Base-by-base conservation (phyloP, 768 basidiomycete species). In the Leccinum variicolor region DNA sequence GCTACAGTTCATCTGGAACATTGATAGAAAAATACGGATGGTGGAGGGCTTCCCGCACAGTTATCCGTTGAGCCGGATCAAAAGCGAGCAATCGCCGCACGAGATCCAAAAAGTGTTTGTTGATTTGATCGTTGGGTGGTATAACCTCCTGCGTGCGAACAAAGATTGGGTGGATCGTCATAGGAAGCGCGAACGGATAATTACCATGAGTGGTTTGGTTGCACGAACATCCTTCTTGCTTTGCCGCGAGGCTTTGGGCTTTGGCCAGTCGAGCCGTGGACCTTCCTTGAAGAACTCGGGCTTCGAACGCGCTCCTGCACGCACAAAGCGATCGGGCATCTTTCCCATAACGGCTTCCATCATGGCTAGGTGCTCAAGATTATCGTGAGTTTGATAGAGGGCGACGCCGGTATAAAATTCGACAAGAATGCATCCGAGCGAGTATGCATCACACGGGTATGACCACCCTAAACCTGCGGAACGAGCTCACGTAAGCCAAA, bases 341-440 rank as follows among this genome's bases (percentile, higher is more conserved):
- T 90, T 92, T 57, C 96, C 96, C 91, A 98, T 98, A 39, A 98
- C 97, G 72, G 91, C 88, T 72, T 98, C 95, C 97, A 99, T 99
- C 97, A 99, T 99, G 41, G 96, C 97, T 14, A 99, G 84, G 74
- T 99, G 97, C 72, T 99, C 97, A 9, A 98, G 83, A 71, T 99
- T 98, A 75, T 98, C 96, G 67, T 98, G 97, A 1, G 97, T 98
- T 74, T 99, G 97, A 76, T 97, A 99, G n/a, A 99, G 82, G 8
- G 97, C 97, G 33, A 94, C 85, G 26, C 97, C 97, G 17, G 97
- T 99, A 76, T 86, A 96, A 72, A 99, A 98, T 73, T 99, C 97
- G 57, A 99, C 95, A 25, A 99, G 84, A 64, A 99, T 99, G 75
- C 97, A 99, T 7, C 97, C 97, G 52, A 99, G 82, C 17, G 97